Conservation (phyloP, 108 stramenopile genomes). For the Pseudonitzschia multistriata region DNA sequence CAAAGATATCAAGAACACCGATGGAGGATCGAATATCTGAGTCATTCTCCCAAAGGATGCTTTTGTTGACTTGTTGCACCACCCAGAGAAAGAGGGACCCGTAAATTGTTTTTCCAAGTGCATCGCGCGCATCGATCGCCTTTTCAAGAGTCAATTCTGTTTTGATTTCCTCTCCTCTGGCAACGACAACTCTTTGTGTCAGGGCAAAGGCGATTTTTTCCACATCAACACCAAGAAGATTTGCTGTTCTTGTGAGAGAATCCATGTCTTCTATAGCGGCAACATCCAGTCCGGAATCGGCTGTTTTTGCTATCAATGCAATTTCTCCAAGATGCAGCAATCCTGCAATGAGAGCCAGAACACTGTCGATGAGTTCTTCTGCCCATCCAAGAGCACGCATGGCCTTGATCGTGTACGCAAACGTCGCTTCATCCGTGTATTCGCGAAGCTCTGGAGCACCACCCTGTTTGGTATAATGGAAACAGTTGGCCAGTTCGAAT, state of each 20-base stretch:
- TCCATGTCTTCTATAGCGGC: slow-evolving; percentile 65
- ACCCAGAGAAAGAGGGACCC: slow-evolving; percentile 89
- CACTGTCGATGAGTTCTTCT: slow-evolving; percentile 64
- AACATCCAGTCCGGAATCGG: slow-evolving; percentile 68
- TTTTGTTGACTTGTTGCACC: slow-evolving; percentile 84
- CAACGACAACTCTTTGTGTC: slow-evolving; percentile 78
- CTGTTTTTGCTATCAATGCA: slow-evolving; percentile 58
- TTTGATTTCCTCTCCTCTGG: slow-evolving; percentile 79
- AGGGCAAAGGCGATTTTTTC: slow-evolving; percentile 71
- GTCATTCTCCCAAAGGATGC: slow-evolving; percentile 84
- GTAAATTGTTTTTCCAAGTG: slow-evolving; percentile 94
- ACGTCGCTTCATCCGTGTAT: slow-evolving; percentile 88
- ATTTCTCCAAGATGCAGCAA: slow-evolving; percentile 90
- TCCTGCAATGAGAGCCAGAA: slow-evolving; percentile 81
- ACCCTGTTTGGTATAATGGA: slow-evolving; percentile 84
- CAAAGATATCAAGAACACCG: slow-evolving; percentile 99
- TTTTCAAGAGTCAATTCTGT: slow-evolving; percentile 72
- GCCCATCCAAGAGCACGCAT: slow-evolving; percentile 82
- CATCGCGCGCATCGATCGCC: slow-evolving; percentile 90
- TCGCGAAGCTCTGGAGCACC: slow-evolving; percentile 84
- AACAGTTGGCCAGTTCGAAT: slow-evolving; percentile 71
- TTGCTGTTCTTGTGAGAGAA: slow-evolving; percentile 65
- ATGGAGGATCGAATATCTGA: slow-evolving; percentile 71
- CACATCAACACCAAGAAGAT: slow-evolving; percentile 78
- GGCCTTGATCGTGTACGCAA: slow-evolving; percentile 81